These are phyloP conservation scores for Pestalotiopsis sp. DNA, from an alignment of 2,329 filamentous ascomycete genomes.

Conservation along the genomic window DNA sequence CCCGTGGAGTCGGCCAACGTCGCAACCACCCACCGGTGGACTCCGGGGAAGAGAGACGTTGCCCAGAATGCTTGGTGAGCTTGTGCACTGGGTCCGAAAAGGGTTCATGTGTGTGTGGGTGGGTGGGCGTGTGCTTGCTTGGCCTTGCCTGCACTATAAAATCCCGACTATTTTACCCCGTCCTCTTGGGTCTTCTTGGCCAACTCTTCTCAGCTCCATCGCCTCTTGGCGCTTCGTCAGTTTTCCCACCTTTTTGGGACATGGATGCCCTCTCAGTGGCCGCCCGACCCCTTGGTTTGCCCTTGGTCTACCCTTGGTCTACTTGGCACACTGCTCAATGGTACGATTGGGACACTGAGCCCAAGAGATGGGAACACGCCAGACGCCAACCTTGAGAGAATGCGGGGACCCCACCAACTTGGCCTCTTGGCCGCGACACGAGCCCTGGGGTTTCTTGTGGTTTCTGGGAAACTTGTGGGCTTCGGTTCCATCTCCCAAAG, in stretches of 20 bases:
- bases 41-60: neutral
- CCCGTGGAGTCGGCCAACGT: neutral
- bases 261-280: neutral
- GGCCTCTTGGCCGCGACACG: conserved; percentile 2
- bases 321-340: neutral
- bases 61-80: neutral
- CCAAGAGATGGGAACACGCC: neutral
- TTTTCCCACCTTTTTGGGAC: neutral
- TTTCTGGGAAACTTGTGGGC: neutral
- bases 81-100: neutral
- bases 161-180: neutral
- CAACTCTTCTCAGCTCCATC: neutral
- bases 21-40: neutral
- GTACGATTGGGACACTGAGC: neutral
- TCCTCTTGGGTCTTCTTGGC: neutral
- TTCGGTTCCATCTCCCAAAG: neutral
- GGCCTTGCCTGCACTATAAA: too few species aligned
- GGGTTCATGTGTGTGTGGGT: neutral
- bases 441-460: neutral
- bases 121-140: too few species aligned
- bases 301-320: neutral
- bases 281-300: neutral
- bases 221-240: conserved; percentile 4
- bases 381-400: neutral
- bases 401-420: neutral